Base-by-base conservation (phyloP, 2,329 filamentous ascomycete genomes). In the Dactylonectria macrodidyma region DNA sequence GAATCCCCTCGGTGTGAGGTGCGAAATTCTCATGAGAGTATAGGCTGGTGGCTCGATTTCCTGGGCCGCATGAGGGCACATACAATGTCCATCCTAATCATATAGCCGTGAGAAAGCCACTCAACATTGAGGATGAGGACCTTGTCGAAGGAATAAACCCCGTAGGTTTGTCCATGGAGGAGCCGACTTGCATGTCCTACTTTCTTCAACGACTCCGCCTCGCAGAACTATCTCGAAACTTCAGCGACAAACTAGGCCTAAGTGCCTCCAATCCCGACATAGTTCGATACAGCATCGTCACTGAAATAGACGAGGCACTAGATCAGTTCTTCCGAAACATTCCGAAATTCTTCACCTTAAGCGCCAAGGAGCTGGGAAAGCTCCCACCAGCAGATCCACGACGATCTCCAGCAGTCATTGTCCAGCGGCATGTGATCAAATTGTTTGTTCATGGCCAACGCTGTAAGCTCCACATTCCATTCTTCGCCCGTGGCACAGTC, bases 71-170 rank as follows among this genome's bases (percentile, higher is more conserved):
- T 1, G 80, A 82, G 54, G 74, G 78, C 2, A 79, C 79, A 7
- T 83, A 82, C 33, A 73, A 74, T 0, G 72, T 84, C 6, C 77
- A 83, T n/a, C 78, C 80, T 10, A 75, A 70, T 6, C 81, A 84
- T 22, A 83, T 84, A 77, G 74, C 74, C 12, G 78, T 84, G 3
- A 78, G 76, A 3, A 79, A 78, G 50, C 82, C 83, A 4, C 76
- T 79, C 1, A 82, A 84, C 58, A 75, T 81, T 8, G 76, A 83
- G 44, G 81, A 84, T 44, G 75, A 77, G 47, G 81, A 83, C 36
- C 73, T 83, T 12, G 67, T 77, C 8, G 74, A 78, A 3, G 74
- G 73, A 2, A 64, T 73, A 14, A 75, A 79, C 8, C 66, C 75
- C 2, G 34, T 81, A 7, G 76, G 75, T 2, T 75, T 76, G 16